phyloP scores from a whole-genome alignment of 2,329 filamentous ascomycete species.

The Fusarium nisikadoi region DNA sequence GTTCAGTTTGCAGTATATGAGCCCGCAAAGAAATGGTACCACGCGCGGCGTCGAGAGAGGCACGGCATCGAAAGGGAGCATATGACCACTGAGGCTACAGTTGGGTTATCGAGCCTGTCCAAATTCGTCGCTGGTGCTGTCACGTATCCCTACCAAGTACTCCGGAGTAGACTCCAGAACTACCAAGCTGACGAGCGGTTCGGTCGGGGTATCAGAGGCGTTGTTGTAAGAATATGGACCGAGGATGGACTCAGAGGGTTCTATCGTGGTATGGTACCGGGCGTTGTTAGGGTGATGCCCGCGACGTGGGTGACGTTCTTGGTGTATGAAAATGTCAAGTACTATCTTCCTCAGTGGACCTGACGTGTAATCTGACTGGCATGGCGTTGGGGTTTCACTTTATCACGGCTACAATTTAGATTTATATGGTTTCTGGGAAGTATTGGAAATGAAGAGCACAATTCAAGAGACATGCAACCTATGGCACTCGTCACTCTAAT shows the following conservation, averaged over 20 bases:
- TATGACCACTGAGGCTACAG: constrained; percentile 78
- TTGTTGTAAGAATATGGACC: constrained; percentile 76
- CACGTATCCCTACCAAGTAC: constrained; percentile 95
- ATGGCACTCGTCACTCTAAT: neutral
- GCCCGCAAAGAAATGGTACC: constrained; percentile 66
- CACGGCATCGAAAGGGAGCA: constrained; percentile 34
- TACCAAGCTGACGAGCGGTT: constrained; percentile 84
- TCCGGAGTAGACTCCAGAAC: constrained; percentile 88
- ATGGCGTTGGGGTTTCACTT: constrained; percentile 1
- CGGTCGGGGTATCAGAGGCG: constrained; percentile 75
- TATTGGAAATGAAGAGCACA: neutral
- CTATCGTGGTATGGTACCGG: constrained; percentile 90
- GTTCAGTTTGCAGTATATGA: constrained; percentile 98
- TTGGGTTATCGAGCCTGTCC: constrained; percentile 81
- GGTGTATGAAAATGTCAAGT: constrained; percentile 94
- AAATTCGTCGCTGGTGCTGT: constrained; percentile 90
- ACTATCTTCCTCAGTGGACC: constrained; percentile 67
- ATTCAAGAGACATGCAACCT: neutral
- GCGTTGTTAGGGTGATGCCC: constrained; percentile 89
- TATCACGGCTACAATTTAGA: neutral
- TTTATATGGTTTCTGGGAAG: neutral
- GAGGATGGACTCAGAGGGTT: constrained; percentile 86
- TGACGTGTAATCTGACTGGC: constrained; percentile 1
- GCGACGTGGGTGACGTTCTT: constrained; percentile 97
- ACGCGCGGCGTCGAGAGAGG: constrained; percentile 54